These are phyloP conservation scores for Ophioceras dolichostomum DNA, from an alignment of 2,329 filamentous ascomycete genomes.

Conservation along the genomic window DNA sequence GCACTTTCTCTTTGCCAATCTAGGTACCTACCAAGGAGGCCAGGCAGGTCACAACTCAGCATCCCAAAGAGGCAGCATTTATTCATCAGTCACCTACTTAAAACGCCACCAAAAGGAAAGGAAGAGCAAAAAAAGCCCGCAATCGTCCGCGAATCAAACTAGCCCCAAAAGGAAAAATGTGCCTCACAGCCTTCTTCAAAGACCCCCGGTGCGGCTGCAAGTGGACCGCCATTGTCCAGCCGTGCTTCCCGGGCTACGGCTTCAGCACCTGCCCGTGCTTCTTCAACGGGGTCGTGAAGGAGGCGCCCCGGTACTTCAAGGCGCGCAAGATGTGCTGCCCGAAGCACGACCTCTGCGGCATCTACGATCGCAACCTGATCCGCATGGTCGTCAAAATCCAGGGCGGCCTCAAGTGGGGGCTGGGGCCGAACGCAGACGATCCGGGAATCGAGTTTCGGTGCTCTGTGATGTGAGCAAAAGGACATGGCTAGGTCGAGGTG, in stretches of 20 bases:
- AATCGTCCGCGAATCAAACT: too few relatives aligned
- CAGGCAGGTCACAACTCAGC: too few relatives aligned
- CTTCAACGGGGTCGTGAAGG: conserved; percentile 22
- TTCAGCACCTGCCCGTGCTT: conserved; percentile 35
- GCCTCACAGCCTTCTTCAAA: conserved; percentile 31
- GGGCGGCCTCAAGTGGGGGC: conserved; percentile 33
- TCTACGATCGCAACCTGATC: conserved; percentile 34
- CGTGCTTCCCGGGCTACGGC: conserved; percentile 36
- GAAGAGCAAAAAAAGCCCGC: neutral
- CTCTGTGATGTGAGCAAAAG: conserved; percentile 5
- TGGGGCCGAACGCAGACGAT: conserved; percentile 26
- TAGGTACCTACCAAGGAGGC: too few relatives aligned
- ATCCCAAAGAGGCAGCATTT: too few relatives aligned
- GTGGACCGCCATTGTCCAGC: conserved; percentile 34
- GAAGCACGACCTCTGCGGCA: conserved; percentile 22
- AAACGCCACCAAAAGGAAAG: neutral
- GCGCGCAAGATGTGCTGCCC: conserved; percentile 23
- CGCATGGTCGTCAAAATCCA: conserved; percentile 31
- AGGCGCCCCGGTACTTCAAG: conserved; percentile 19
- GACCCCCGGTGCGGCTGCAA: conserved; percentile 37
- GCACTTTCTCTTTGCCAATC: too few relatives aligned
- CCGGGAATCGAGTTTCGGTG: conserved; percentile 23
- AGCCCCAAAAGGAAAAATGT: conserved; percentile 29
- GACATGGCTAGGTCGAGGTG: too few relatives aligned
- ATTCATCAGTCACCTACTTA: neutral